Percentiles rank a stretch among this genome's conserved stretches.
Conservation (phyloP, 1,284 basidiomycete genomes). For the Leccinum insolens region DNA sequence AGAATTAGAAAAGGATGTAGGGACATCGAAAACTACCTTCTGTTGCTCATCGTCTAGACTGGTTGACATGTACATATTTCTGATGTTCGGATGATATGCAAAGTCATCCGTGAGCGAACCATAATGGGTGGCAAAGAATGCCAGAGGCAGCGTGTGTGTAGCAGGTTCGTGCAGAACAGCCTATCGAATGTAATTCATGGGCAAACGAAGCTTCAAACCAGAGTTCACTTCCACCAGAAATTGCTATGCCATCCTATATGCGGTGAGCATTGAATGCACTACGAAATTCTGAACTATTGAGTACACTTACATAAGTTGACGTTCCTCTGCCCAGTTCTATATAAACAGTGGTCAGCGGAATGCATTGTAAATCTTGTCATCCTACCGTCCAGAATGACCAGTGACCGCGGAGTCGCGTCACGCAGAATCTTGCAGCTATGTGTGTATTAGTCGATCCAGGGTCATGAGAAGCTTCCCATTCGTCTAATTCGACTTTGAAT, state of each 20-base stretch:
- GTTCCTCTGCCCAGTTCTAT: conserved; percentile 89
- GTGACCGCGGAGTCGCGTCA: conserved; percentile 87
- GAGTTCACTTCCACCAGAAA: conserved; percentile 69
- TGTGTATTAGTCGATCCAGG: background rate
- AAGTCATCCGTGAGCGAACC: conserved; percentile 87
- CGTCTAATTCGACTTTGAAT: conserved; percentile 96
- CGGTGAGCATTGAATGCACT: conserved; percentile 23
- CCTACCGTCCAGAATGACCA: conserved; percentile 92
- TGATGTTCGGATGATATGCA: conserved; percentile 89
- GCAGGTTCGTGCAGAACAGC: conserved; percentile 93
- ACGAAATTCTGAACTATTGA: conserved; percentile 1
- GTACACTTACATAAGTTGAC: conserved; percentile 71
- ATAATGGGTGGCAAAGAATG: conserved; percentile 89
- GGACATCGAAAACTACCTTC: conserved; percentile 54
- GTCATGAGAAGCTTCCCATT: conserved; percentile 62
- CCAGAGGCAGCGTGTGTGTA: conserved; percentile 85
- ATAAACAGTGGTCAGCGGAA: conserved; percentile 12
- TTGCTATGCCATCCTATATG: conserved; percentile 89
- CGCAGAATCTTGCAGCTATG: conserved; percentile 86
- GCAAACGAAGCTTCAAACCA: conserved; percentile 2
- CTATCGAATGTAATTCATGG: conserved; percentile 35
- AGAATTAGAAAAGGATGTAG: background rate
- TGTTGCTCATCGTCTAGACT: conserved; percentile 88
- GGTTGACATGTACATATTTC: conserved; percentile 94
- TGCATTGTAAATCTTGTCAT: conserved; percentile 7